These are phyloP conservation scores for Volvox carteri DNA, from an alignment of 163 green algal genomes.

Conservation along the genomic window DNA sequence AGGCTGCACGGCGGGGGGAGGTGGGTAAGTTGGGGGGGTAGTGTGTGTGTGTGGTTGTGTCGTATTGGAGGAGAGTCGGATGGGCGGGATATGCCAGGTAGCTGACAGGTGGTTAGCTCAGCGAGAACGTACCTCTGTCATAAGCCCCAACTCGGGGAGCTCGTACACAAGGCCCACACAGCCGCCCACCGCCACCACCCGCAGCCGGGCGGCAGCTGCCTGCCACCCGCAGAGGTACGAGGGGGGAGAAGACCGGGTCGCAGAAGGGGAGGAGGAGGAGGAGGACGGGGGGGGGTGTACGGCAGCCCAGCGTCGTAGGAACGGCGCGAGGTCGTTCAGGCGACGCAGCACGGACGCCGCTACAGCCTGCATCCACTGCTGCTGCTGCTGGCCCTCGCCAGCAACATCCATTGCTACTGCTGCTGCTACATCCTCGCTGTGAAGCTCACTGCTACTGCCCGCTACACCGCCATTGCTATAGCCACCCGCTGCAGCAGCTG, in stretches of 20 bases:
- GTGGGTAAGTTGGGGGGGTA: not conserved
- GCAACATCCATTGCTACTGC: too few relatives aligned
- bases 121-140: constrained; percentile 35
- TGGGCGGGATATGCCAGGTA: too few relatives aligned
- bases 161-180: not conserved
- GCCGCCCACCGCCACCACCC: constrained; percentile 25
- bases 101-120: too few relatives aligned
- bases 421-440: too few relatives aligned
- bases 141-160: not conserved
- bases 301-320: not conserved
- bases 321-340: constrained; percentile 31
- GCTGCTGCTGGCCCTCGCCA: not conserved
- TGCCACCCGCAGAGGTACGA: too few relatives aligned
- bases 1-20: not conserved
- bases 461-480: too few relatives aligned
- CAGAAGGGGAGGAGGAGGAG: not conserved
- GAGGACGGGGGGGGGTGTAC: not conserved
- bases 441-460: too few relatives aligned
- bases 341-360: constrained; percentile 7
- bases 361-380: not conserved
- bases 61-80: not conserved
- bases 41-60: too few relatives aligned
- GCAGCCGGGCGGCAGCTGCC: not conserved
- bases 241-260: too few relatives aligned
- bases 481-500: too few relatives aligned